Base-by-base conservation (phyloP, 179 eudicot species). In the Spergularia azorica region DNA sequence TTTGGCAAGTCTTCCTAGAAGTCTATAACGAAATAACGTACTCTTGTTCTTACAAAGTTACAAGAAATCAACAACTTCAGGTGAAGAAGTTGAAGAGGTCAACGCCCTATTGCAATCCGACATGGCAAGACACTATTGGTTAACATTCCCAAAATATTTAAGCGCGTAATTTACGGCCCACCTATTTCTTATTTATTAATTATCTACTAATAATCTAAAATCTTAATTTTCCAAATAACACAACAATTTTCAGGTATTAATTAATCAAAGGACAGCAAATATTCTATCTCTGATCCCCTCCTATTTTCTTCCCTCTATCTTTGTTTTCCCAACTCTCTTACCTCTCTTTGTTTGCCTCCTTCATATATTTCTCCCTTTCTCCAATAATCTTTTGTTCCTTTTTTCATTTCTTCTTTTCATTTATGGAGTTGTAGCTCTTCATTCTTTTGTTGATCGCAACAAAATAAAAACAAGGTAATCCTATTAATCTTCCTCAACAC, bases 231-330 rank as follows among this genome's bases (percentile, higher is more conserved):
- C 0, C 9, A 14, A 56, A 46, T 43, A 58, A 1, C 48, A 43
- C 61, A 62, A 80, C 20, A 57, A 50, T 80, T 20, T 20, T 75
- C 48, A 75, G 78, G 71, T 63, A 77, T 55, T 46, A 26, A 38
- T 57, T 62, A 73, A 66, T 46, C 11, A 70, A 75, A 79, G 13
- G 78, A 80, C 75, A 83, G 61, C 80, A 76, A 76, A 79, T 72
- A 75, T 73, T 71, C 71, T 64, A 20, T 38, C 9, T 55, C 21
- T 71, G 59, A 63, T 71, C 17, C 64, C 56, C 14, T n/a, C 10
- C 71, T 39, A 17, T 55, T 41, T 56, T 13, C 60, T 20, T 54
- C 0, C 62, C 68, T 55, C 68, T 60, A 13, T 69, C 69, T 55
- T 46, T 52, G 26, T 26, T 39, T 43, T 59, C 18, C 48, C 36